A percentile compares a stretch with the other conserved stretches of the same genome.
Evolutionary conservation across 352 stramenopile genomes (phyloP).

Genomic region (Globisporangium paroecandrum): DNA sequence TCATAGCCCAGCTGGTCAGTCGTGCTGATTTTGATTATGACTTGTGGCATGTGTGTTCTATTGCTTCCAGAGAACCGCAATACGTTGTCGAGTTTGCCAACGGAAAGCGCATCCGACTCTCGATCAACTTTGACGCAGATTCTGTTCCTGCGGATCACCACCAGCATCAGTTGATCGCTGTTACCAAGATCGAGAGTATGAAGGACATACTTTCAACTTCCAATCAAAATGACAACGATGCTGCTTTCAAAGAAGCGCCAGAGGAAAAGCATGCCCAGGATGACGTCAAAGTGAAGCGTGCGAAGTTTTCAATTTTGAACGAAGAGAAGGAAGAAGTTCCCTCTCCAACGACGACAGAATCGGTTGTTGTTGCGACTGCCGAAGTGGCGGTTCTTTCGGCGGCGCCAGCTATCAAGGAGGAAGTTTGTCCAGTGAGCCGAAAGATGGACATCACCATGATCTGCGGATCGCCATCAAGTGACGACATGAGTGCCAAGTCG

Average conservation of each 20-base stretch:
- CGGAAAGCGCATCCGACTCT: constrained; percentile 71
- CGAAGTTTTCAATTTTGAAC: constrained; percentile 12
- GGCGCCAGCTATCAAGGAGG: constrained; percentile 6
- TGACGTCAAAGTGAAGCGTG: constrained; percentile 1
- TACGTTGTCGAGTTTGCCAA: constrained; percentile 76
- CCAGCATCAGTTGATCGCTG: neutral
- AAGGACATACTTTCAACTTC: constrained; percentile 5
- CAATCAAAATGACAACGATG: neutral
- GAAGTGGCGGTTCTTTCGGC: neutral
- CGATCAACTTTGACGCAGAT: constrained; percentile 61
- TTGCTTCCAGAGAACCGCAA: constrained; percentile 28
- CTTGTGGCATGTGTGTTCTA: constrained; percentile 1
- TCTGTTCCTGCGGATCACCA: neutral
- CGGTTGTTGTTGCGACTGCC: neutral
- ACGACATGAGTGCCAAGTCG: constrained; percentile 15
- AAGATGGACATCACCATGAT: constrained; percentile 58
- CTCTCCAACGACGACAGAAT: neutral
- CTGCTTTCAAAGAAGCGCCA: neutral
- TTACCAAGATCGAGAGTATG: constrained; percentile 15
- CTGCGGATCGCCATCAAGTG: constrained; percentile 24
- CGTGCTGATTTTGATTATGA: neutral
- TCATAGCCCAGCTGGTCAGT: neutral
- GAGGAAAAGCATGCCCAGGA: neutral
- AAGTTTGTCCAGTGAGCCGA: constrained; percentile 10
- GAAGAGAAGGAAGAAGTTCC: constrained; percentile 4